phyloP scores from a whole-genome alignment of 2,329 filamentous ascomycete genomes.

The Elsinoe batatas region DNA sequence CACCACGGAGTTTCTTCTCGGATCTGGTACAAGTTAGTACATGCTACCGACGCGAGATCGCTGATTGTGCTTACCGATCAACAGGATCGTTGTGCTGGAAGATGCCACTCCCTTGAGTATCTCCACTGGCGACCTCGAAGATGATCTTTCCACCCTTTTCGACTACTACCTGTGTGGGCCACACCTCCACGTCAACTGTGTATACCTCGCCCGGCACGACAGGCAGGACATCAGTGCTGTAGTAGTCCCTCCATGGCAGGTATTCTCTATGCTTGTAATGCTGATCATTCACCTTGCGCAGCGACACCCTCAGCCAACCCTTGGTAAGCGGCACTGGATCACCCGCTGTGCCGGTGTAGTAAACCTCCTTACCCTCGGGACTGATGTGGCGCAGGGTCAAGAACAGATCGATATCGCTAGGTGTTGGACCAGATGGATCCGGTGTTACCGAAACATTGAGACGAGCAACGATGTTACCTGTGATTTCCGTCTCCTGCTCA shows the following conservation, averaged over 20 bases:
- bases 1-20: conserved; percentile 35
- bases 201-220: conserved; percentile 50
- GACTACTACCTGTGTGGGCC: conserved; percentile 53
- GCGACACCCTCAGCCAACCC: conserved; percentile 51
- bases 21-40: conserved; percentile 22
- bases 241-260: conserved; percentile 51
- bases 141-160: conserved; percentile 44
- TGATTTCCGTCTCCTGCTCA: conserved; percentile 54
- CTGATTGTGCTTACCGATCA: conserved; percentile 34
- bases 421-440: conserved; percentile 30
- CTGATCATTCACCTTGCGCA: conserved; percentile 44
- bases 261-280: conserved; percentile 45
- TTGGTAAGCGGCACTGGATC: conserved; percentile 54
- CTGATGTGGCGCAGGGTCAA: conserved; percentile 51
- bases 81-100: conserved; percentile 44
- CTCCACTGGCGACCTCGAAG: conserved; percentile 46
- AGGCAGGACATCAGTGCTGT: conserved; percentile 44
- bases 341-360: conserved; percentile 56
- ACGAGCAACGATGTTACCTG: conserved; percentile 54
- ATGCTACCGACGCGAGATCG: neutral
- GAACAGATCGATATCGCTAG: conserved; percentile 54
- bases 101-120: conserved; percentile 51
- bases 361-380: conserved; percentile 46
- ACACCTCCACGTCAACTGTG: conserved; percentile 52
- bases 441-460: conserved; percentile 49